Percentiles rank a stretch among this genome's conserved stretches.
Conservation (phyloP, 495 filamentous ascomycete genomes). For the Ascodesmis nigricans region DNA sequence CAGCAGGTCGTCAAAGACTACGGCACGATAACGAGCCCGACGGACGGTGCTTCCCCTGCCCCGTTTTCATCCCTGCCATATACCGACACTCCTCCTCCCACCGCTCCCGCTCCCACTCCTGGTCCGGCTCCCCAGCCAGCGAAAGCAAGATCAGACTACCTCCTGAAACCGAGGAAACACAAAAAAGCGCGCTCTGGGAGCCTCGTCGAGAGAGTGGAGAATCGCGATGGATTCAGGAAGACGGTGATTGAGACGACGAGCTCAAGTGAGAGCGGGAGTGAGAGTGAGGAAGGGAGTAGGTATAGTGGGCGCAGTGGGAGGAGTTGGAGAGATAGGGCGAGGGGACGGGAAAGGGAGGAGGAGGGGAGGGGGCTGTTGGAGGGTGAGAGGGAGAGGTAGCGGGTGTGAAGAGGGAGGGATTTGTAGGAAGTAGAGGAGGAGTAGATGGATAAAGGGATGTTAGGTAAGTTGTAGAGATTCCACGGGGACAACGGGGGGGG, state of each 20-base stretch:
- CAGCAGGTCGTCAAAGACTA: neutral
- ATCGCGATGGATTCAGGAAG: slow-evolving; percentile 15
- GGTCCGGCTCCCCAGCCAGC: neutral
- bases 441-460: too few species aligned
- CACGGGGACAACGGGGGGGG: too few species aligned
- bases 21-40: too few species aligned
- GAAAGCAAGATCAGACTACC: neutral
- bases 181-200: slow-evolving; percentile 18
- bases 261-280: slow-evolving; percentile 12
- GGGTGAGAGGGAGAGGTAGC: too few species aligned
- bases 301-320: neutral
- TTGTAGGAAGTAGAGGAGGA: too few species aligned
- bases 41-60: too few species aligned
- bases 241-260: slow-evolving; percentile 22
- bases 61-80: too few species aligned
- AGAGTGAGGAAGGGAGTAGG: neutral
- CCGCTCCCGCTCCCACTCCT: too few species aligned
- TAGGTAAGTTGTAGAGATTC: too few species aligned
- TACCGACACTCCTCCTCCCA: too few species aligned
- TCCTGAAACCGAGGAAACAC: neutral
- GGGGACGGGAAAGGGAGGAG: neutral
- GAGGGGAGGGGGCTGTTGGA: too few species aligned
- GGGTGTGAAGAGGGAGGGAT: slow-evolving; percentile 10
- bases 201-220: slow-evolving; percentile 16
- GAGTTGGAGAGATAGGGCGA: neutral